Conservation (phyloP, 768 basidiomycete species). For the Amyloporia xantha region DNA sequence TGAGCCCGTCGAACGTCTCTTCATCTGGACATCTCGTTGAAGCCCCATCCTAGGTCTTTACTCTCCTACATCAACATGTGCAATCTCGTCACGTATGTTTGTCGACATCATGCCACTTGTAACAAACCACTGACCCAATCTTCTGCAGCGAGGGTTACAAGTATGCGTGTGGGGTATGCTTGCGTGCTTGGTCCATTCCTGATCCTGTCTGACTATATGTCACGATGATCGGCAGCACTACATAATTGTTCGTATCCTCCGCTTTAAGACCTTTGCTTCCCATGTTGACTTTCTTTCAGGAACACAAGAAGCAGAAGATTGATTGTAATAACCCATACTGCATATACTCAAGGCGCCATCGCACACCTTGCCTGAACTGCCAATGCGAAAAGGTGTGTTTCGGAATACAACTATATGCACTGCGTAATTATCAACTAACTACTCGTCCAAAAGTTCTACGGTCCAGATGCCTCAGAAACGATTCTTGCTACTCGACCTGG, state of each 20-base stretch:
- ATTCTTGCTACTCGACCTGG: slow-evolving; percentile 44
- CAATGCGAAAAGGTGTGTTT: slow-evolving; percentile 37
- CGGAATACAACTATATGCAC: neutral
- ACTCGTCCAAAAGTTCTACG: slow-evolving; percentile 48
- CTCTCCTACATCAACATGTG: slow-evolving; percentile 23
- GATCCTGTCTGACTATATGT: neutral
- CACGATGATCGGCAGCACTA: slow-evolving; percentile 49
- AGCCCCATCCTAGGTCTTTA: neutral
- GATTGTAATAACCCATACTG: slow-evolving; percentile 49
- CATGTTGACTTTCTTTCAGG: slow-evolving; percentile 30
- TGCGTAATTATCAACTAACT: neutral
- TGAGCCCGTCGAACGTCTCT: slow-evolving; percentile 1
- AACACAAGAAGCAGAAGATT: slow-evolving; percentile 40
- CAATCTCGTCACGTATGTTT: slow-evolving; percentile 32
- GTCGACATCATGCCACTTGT: slow-evolving; percentile 4
- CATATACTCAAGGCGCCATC: slow-evolving; percentile 33
- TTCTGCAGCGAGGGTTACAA: slow-evolving; percentile 61
- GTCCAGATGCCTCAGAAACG: slow-evolving; percentile 62
- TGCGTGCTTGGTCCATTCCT: slow-evolving; percentile 6
- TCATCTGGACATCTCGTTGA: too few relatives aligned
- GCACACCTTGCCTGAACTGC: slow-evolving; percentile 35
- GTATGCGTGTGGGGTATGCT: slow-evolving; percentile 57
- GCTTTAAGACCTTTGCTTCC: slow-evolving; percentile 5
- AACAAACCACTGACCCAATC: slow-evolving; percentile 24
- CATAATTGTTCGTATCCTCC: slow-evolving; percentile 43